Evolutionary conservation across 805 yeast species (phyloP), one percentile per base, ranked within the genome.

Genomic region (Candida insectorum): DNA sequence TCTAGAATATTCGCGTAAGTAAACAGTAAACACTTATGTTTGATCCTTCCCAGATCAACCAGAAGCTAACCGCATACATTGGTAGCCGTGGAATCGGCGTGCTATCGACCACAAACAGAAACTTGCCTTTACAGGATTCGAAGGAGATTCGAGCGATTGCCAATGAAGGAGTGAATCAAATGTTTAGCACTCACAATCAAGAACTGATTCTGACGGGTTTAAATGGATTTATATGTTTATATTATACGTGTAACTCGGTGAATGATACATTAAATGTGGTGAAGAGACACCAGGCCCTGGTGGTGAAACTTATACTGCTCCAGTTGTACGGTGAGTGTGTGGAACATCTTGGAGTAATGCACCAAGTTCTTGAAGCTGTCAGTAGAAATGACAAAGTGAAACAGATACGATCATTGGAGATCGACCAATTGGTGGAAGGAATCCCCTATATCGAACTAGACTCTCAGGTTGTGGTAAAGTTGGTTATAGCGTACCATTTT

Each of bases 401-500:
- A 11, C 15, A 11, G 14, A 4, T 11, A 14, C 26, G 14, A 22
- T 3, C 13, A 14, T 5, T 17, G 14, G 8, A 36, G 6, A 16
- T 6, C 18, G 14, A 7, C 12, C 8, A 15, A 12, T 15, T 26
- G 12, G 8, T 16, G 7, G 18, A 7, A 6, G 19, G 16, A 26
- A 10, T 24, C 7, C 26, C 12, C 6, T 10, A 12, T 12, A n/a
- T 26, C 8, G 9, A 16, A 6, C 16, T 26, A 12, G 12, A 13
- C 28, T 26, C 28, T 8, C 15, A 21, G 6, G 30, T 31, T 26
- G 12, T 28, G 8, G 24, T 33, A 2, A 46, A 43, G 26, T 22
- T 51, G 20, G 40, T 48, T 16, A 40, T 51, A 19, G 58, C 64
- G 4, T 55, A 40, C 37, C 58, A 61, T 38, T 58, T 59, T 30